Percentiles rank a stretch among this genome's conserved stretches.
Evolutionary conservation across 2,329 filamentous ascomycete genomes (phyloP).

Genomic region (Aspergillus sp.): DNA sequence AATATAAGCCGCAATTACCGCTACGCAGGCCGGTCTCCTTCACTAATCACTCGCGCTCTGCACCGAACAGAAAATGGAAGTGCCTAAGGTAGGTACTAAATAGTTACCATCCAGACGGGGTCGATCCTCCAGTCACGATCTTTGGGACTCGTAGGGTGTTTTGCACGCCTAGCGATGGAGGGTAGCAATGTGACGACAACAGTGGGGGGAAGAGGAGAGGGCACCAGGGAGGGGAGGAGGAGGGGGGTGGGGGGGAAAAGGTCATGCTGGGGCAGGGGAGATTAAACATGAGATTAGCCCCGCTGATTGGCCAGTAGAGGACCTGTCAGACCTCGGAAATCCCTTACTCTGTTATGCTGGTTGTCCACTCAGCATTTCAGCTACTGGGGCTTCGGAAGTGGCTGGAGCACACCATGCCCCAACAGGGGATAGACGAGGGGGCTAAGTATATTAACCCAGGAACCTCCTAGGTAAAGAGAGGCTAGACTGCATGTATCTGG

Average conservation of each 20-base stretch:
- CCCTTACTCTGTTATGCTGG: neutral
- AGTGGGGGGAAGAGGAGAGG: neutral
- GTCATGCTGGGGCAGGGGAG: constrained; percentile 1
- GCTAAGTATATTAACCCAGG: constrained; percentile 1
- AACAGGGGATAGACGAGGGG: neutral
- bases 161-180: neutral
- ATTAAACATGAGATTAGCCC: constrained; percentile 4
- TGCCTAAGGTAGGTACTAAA: constrained; percentile 3
- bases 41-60: neutral
- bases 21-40: neutral
- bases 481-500: neutral
- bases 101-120: constrained; percentile 2
- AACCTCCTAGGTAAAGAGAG: neutral
- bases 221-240: neutral
- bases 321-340: constrained; percentile 8
- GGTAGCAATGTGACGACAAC: neutral
- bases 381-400: neutral
- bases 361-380: neutral
- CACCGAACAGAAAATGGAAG: constrained; percentile 7
- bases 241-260: neutral
- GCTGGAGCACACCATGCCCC: constrained; percentile 1
- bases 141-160: neutral
- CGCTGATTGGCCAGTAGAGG: neutral
- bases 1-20: neutral
- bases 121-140: constrained; percentile 6